Base-by-base conservation (phyloP, 495 filamentous ascomycete genomes). In the Hypoxylon lienhwacheense region DNA sequence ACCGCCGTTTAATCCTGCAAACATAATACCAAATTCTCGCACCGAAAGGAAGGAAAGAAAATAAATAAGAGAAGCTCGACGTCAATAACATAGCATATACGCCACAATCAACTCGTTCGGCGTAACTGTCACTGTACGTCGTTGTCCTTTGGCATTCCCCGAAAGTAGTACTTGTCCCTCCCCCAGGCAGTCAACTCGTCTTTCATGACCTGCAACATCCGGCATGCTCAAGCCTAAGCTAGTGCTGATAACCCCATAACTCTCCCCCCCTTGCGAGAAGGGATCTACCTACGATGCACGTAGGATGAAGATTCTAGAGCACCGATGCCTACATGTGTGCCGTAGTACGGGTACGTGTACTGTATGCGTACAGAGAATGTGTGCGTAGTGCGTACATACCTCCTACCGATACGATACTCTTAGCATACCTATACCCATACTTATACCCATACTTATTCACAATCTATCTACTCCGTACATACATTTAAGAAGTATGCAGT, bases 221-320 rank as follows among this genome's bases (percentile, higher is more conserved):
- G 45, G 16, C 21, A 46, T 42, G 8, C 42, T 34, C 14, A 41
- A 37, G 45, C 33, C 20, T 43, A 44, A 56, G 58, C 47, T 53
- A 56, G 58, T 52, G 57, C 51, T 55, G 24, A 36, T 42, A 19
- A 20, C 15, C 46, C n/a, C n/a, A n/a, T n/a, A n/a, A n/a, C n/a
- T n/a, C n/a, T n/a, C n/a, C n/a, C n/a, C n/a, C n/a, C 47, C 15
- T 14, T 51, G 42, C 12, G 47, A 53, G 52, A 47, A 37, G 40
- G 52, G 52, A 56, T 61, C 52, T 61, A 55, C 55, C 36, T 59
- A 52, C 58, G 44, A 37, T 32, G 52, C 19, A 14, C 28, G 42
- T 34, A 16, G 43, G 52, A 51, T 61, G 58, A 56, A 61, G 19
- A 53, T 61, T 61, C 58, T 61, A 61, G 58, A 61, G 58, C 58